A percentile compares a stretch with the other conserved stretches of the same genome.
phyloP scores from a whole-genome alignment of 768 basidiomycete species.

The Daedaleopsis nitida region DNA sequence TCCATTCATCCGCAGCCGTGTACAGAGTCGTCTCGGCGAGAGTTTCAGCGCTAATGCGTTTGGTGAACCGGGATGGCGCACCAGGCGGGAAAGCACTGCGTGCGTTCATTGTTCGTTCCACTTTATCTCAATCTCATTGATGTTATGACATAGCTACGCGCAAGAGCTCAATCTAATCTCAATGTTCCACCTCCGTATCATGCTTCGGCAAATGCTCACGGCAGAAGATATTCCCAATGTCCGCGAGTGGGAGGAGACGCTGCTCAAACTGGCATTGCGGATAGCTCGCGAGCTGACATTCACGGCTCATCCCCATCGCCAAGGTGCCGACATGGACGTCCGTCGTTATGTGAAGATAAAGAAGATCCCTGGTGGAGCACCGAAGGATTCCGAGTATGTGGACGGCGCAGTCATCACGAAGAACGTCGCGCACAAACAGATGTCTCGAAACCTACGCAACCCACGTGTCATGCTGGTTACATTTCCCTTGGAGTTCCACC shows the following conservation, averaged over 20 bases:
- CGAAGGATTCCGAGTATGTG: conserved; percentile 94
- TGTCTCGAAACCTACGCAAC: conserved; percentile 80
- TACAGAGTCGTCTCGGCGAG: conserved; percentile 71
- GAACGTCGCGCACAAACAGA: conserved; percentile 95
- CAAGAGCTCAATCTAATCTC: conserved; percentile 84
- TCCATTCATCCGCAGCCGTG: conserved; percentile 84
- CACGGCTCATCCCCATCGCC: conserved; percentile 64
- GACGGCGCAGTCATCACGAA: conserved; percentile 97
- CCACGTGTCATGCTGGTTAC: conserved; percentile 96
- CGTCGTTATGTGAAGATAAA: conserved; percentile 97
- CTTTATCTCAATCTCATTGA: neutral
- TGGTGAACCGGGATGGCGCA: conserved; percentile 81
- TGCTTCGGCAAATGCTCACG: conserved; percentile 89
- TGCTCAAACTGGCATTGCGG: conserved; percentile 80
- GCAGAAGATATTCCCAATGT: conserved; percentile 81
- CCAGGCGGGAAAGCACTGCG: conserved; percentile 88
- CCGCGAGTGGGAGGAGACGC: conserved; percentile 84
- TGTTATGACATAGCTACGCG: conserved; percentile 56
- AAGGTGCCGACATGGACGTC: conserved; percentile 94
- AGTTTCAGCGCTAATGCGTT: conserved; percentile 35
- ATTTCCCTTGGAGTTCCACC: conserved; percentile 92
- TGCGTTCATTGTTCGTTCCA: conserved; percentile 38
- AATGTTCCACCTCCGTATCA: conserved; percentile 85
- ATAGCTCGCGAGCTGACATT: conserved; percentile 87
- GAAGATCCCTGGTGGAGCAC: conserved; percentile 93